Evolutionary conservation across 2,329 filamentous ascomycete genomes (phyloP).

Genomic region (Colletotrichum chrysophilum): DNA sequence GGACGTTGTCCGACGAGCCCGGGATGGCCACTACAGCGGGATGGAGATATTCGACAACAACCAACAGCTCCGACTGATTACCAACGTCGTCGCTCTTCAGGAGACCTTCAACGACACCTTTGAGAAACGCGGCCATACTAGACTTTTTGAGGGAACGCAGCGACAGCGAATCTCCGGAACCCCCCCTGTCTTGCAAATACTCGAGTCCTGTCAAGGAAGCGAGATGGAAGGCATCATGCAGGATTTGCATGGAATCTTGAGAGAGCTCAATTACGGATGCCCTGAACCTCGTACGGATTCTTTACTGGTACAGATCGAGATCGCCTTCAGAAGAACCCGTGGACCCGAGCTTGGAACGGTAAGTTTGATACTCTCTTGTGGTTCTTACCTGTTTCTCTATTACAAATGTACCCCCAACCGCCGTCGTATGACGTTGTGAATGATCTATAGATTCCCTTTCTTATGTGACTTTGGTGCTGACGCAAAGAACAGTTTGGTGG

Average conservation of each 20-base stretch:
- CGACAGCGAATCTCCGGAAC: background rate
- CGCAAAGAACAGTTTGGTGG: conserved; percentile 35
- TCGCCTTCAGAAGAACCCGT: conserved; percentile 44
- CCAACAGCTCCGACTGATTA: conserved; percentile 38
- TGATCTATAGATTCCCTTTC: background rate
- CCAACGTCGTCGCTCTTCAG: conserved; percentile 39
- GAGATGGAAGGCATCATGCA: background rate
- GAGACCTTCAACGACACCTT: conserved; percentile 38
- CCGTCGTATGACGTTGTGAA: background rate
- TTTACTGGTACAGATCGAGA: conserved; percentile 37
- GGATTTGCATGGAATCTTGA: conserved; percentile 3
- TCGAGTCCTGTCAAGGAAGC: background rate
- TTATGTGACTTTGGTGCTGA: background rate
- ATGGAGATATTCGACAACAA: conserved; percentile 32
- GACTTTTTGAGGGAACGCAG: background rate
- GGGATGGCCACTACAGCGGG: conserved; percentile 40
- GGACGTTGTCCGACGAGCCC: conserved; percentile 29
- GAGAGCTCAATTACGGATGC: conserved; percentile 16
- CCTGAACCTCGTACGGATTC: conserved; percentile 17
- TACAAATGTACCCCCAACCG: background rate
- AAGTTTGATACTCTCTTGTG: conserved; percentile 9
- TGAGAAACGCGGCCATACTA: conserved; percentile 24
- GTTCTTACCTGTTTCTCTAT: background rate
- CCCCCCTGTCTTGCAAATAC: background rate
- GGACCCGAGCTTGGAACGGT: conserved; percentile 61